Base-by-base conservation (phyloP, 371 early-diverging fungal genomes). In the Nematocida homosporus region DNA sequence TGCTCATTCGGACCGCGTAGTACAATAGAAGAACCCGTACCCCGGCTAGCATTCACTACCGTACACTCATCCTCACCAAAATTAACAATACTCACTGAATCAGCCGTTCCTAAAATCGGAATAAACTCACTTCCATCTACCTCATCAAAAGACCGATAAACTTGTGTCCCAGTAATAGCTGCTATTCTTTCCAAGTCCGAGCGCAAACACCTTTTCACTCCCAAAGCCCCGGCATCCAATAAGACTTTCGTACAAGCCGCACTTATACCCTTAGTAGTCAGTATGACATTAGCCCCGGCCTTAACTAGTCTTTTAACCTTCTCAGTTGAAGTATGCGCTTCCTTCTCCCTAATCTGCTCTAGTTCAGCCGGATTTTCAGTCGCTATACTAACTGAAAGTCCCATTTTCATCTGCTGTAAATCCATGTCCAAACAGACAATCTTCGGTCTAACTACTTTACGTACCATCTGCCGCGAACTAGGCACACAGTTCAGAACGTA, bases 351-450 rank as follows among this genome's bases (percentile, higher is more conserved):
- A 77, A 98, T 97, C 56, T 89, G 93, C 85, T 98, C 99, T 47
- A 98, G 87, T 83, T 94, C 89, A 77, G 93, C 90, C 13, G 97
- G 97, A 85, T 95, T 91, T 79, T 95, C 95, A 54, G 97, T 89
- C 35, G 92, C 89, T 81, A 98, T 93, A 79, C 93, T 90, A 51
- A 95, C 95, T 56, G 95, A 95, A 30, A 99, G 83, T 81, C 92
- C 92, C 93, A 97, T 91, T 79, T 95, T 90, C n/a, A 92, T 91
- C 87, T 94, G 97, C 85, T 93, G 92, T 56, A 99, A 87, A 87
- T 96, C 93, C 87, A 99, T 94, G 84, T 97, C 99, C 55, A 98
- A 84, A 83, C 93, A 94, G n/a, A 95, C 92, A 84, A 99, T 94
- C 87, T 93, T 93, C 55, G 96, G 93, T 66, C 88, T 89, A 47